These are phyloP conservation scores for Penicillium cinerascens DNA, from an alignment of 495 filamentous ascomycete genomes.

Conservation along the genomic window DNA sequence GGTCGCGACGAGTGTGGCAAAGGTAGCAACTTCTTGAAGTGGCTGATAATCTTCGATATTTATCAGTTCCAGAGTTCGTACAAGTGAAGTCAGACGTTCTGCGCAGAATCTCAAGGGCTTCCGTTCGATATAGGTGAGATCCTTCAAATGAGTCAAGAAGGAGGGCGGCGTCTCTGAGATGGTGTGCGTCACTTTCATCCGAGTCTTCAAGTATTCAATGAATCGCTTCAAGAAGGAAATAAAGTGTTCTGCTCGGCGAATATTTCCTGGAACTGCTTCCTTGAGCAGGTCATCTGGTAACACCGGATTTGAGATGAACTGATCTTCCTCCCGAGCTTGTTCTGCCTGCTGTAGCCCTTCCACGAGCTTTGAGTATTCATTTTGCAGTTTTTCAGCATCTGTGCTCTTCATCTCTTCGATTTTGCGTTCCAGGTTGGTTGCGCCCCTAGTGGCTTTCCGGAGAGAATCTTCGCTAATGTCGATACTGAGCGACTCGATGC, in stretches of 20 bases:
- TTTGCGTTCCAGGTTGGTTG: slow-evolving; percentile 81
- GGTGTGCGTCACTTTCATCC: slow-evolving; percentile 96
- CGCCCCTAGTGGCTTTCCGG: slow-evolving; percentile 81
- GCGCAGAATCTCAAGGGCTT: slow-evolving; percentile 96
- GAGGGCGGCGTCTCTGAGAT: slow-evolving; percentile 95
- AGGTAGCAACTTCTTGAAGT: slow-evolving; percentile 95
- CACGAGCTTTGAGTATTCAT: slow-evolving; percentile 93
- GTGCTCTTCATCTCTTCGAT: slow-evolving; percentile 90
- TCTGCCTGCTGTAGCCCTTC: slow-evolving; percentile 87
- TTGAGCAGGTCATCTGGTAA: slow-evolving; percentile 43
- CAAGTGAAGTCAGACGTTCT: slow-evolving; percentile 90
- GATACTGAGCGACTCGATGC: slow-evolving; percentile 95
- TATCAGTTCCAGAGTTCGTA: slow-evolving; percentile 90
- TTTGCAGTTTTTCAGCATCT: slow-evolving; percentile 88
- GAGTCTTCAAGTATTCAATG: slow-evolving; percentile 95
- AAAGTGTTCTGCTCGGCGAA: slow-evolving; percentile 94
- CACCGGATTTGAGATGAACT: slow-evolving; percentile 90
- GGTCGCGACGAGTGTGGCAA: slow-evolving; percentile 95
- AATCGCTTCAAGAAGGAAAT: slow-evolving; percentile 92
- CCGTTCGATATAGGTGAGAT: slow-evolving; percentile 94
- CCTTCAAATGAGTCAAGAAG: slow-evolving; percentile 89
- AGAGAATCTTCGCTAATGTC: slow-evolving; percentile 94
- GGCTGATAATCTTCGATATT: slow-evolving; percentile 98
- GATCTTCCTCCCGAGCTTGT: slow-evolving; percentile 84
- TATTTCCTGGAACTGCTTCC: slow-evolving; percentile 96